phyloP scores from a whole-genome alignment of 768 basidiomycete genomes.

The Mycena galericulata region DNA sequence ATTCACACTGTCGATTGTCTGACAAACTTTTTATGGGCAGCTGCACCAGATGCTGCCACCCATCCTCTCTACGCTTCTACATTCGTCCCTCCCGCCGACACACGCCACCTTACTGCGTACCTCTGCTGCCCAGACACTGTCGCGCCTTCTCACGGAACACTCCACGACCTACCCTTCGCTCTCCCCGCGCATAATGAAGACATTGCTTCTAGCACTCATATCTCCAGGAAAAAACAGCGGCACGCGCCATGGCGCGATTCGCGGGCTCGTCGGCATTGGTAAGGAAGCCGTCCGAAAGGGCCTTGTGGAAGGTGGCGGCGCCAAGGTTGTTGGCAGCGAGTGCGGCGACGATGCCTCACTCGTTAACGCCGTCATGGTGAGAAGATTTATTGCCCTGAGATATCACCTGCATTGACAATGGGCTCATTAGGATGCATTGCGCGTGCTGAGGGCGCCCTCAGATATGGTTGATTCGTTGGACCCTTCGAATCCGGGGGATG shows the following conservation, averaged over 20 bases:
- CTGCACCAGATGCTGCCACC: constrained; percentile 96
- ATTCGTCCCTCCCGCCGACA: constrained; percentile 82
- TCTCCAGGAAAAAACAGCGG: constrained; percentile 78
- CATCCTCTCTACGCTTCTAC: constrained; percentile 90
- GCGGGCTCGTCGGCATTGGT: constrained; percentile 87
- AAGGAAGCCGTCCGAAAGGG: constrained; percentile 89
- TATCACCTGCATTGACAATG: neutral
- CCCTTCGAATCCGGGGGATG: constrained; percentile 59
- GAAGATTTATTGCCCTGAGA: constrained; percentile 28
- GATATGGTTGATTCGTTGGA: constrained; percentile 72
- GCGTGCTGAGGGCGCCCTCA: constrained; percentile 67
- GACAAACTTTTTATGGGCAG: constrained; percentile 54
- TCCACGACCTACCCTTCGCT: constrained; percentile 91
- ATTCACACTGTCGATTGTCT: constrained; percentile 4
- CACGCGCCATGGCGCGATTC: constrained; percentile 90
- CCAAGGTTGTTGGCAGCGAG: constrained; percentile 79
- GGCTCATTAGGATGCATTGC: constrained; percentile 66
- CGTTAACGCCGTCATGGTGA: constrained; percentile 72
- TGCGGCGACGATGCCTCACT: constrained; percentile 59
- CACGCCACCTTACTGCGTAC: constrained; percentile 82
- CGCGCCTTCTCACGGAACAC: constrained; percentile 83
- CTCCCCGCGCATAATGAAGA: constrained; percentile 92
- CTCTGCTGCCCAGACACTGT: constrained; percentile 85
- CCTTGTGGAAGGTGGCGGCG: constrained; percentile 83
- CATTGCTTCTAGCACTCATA: constrained; percentile 88